Evolutionary conservation across 768 basidiomycete species (phyloP), one percentile per base, ranked within the genome.

Genomic region (Termitomyces sp.): DNA sequence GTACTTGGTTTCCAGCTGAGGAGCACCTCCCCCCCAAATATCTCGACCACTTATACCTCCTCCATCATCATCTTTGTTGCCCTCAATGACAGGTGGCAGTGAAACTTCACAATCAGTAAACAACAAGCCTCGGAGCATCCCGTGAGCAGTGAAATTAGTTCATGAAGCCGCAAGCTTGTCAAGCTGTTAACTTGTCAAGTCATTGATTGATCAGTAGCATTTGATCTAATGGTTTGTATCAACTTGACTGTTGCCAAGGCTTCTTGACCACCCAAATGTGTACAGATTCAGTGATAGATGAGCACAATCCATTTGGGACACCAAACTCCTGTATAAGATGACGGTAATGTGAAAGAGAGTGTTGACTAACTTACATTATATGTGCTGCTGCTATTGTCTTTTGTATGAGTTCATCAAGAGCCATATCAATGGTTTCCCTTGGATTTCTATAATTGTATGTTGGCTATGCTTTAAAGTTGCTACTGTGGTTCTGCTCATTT

Each of bases 261-360:
- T 63, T 54, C 45, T 65, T 65, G 15, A 65, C 49, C 25, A 50
- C 22, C 45, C 25, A 59, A 53, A n/a, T 58, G 61, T 22, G 61
- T 5, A 29, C 42, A 0, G 43, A 67, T 50, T 72, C 70, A 0
- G 69, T 72, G 18, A 70, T 70, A 13, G 69, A 70, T 0, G 68
- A 68, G 35, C 68, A 70, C 0, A 69, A 43, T 7, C 69, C 60
- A 56, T 70, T 68, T 3, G 66, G 65, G 1, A 64, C 60, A 5
- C 67, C 66, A 55, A 68, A 70, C 31, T 56, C 44, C 7, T 50
- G 40, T 31, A 66, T 67, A 1, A 60, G 53, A 0, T 20, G 20
- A n/a, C 47, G 16, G 56, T 65, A 68, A 46, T 69, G 68, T 11
- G 46, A 27, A 1, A 68, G 56, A 5, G 66, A 47, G 29, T 29